These are phyloP conservation scores for Naganishia friedmannii DNA, from an alignment of 768 basidiomycete species.

Conservation along the genomic window DNA sequence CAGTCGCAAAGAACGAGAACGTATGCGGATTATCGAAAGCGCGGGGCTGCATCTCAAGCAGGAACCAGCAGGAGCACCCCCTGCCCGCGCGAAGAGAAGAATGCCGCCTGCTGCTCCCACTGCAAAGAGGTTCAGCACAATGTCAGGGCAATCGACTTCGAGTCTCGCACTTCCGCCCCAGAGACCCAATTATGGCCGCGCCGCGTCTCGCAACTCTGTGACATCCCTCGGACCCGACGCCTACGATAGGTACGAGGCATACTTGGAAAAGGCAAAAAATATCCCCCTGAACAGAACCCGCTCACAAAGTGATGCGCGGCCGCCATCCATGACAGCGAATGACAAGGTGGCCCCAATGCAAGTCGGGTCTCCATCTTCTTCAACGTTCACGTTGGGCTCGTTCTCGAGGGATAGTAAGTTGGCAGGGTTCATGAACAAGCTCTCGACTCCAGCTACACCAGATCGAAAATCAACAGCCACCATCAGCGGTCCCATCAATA, in stretches of 20 bases:
- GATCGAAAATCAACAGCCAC: slow-evolving; percentile 56
- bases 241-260: slow-evolving; percentile 84
- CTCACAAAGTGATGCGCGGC: slow-evolving; percentile 54
- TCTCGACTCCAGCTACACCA: slow-evolving; percentile 11
- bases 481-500: slow-evolving; percentile 58
- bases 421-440: slow-evolving; percentile 29
- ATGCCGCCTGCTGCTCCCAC: slow-evolving; percentile 44
- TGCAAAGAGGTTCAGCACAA: slow-evolving; percentile 54
- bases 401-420: slow-evolving; percentile 20
- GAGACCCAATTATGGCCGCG: slow-evolving; percentile 6
- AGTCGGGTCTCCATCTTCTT: slow-evolving; percentile 23
- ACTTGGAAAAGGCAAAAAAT: slow-evolving; percentile 57
- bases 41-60: slow-evolving; percentile 77
- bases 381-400: slow-evolving; percentile 6
- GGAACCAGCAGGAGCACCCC: slow-evolving; percentile 57
- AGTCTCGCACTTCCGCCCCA: slow-evolving; percentile 35
- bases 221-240: slow-evolving; percentile 67
- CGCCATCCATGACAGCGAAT: slow-evolving; percentile 53
- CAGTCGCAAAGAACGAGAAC: slow-evolving; percentile 66
- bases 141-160: slow-evolving; percentile 36
- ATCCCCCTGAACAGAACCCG: slow-evolving; percentile 8
- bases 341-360: background rate
- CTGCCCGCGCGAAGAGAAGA: slow-evolving; percentile 32
- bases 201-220: slow-evolving; percentile 51
- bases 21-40: slow-evolving; percentile 77